A percentile compares a stretch with the other conserved stretches of the same genome.
phyloP scores from a whole-genome alignment of 2,329 filamentous ascomycete species.

The Dactylella cylindrospora region DNA sequence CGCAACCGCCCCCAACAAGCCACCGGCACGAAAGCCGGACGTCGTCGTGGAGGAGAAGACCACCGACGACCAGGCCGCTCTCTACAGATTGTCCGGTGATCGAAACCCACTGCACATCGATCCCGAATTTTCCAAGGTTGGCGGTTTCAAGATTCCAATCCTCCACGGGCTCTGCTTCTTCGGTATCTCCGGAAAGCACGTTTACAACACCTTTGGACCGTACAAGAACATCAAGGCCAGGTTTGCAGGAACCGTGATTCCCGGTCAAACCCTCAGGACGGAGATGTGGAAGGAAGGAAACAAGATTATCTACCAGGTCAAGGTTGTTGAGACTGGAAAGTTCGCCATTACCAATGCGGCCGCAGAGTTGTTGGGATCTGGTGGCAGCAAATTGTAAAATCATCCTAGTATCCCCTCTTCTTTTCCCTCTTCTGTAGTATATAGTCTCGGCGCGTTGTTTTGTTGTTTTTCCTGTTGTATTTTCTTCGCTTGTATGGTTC shows the following conservation, averaged over 20 bases:
- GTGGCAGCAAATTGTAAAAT: slow-evolving; percentile 57
- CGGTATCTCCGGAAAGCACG: slow-evolving; percentile 85
- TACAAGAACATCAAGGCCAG: slow-evolving; percentile 92
- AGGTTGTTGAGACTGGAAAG: slow-evolving; percentile 91
- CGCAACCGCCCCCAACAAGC: slow-evolving; percentile 74
- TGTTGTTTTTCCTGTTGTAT: too few species aligned
- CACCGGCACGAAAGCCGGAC: slow-evolving; percentile 76
- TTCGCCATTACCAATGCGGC: slow-evolving; percentile 78
- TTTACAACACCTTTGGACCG: slow-evolving; percentile 77
- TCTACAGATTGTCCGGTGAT: slow-evolving; percentile 92
- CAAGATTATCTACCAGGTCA: slow-evolving; percentile 79
- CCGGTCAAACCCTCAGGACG: slow-evolving; percentile 84
- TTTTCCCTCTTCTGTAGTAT: too few species aligned
- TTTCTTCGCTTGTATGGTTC: too few species aligned
- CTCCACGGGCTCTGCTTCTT: slow-evolving; percentile 96
- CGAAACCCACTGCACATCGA: slow-evolving; percentile 97
- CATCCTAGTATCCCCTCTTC: too few species aligned
- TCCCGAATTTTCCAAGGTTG: slow-evolving; percentile 88
- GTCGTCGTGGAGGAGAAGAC: slow-evolving; percentile 82
- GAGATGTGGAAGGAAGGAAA: slow-evolving; percentile 92
- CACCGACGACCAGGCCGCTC: slow-evolving; percentile 82
- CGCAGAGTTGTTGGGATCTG: slow-evolving; percentile 66
- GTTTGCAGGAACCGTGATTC: slow-evolving; percentile 81
- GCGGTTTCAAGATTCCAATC: slow-evolving; percentile 91
- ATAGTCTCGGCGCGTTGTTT: too few species aligned